Evolutionary conservation across 2,329 filamentous ascomycete species (phyloP).

Genomic region (Colletotrichum euphorbiae): DNA sequence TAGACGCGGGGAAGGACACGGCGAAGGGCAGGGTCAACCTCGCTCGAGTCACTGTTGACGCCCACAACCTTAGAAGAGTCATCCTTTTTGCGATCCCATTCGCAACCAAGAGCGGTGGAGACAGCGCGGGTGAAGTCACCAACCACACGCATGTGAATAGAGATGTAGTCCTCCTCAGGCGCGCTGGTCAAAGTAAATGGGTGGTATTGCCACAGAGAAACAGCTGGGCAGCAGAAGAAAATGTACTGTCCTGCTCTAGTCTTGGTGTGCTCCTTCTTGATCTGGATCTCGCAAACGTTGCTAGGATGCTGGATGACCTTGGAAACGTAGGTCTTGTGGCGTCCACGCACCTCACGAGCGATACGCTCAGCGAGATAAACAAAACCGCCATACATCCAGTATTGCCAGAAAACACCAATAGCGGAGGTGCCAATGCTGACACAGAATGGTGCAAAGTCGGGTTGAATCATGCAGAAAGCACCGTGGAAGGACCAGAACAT

Average conservation of each 20-base stretch:
- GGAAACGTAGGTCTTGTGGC: slow-evolving; percentile 86
- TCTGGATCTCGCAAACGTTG: slow-evolving; percentile 91
- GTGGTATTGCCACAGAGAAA: slow-evolving; percentile 90
- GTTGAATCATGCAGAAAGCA: slow-evolving; percentile 90
- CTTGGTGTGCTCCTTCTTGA: slow-evolving; percentile 89
- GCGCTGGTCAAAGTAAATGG: slow-evolving; percentile 89
- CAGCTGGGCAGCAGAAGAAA: slow-evolving; percentile 87
- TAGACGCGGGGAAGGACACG: slow-evolving; percentile 83
- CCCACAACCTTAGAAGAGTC: slow-evolving; percentile 76
- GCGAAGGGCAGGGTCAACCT: slow-evolving; percentile 77
- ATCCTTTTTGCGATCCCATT: slow-evolving; percentile 71
- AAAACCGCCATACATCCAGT: slow-evolving; percentile 88
- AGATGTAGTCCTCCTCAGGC: slow-evolving; percentile 91
- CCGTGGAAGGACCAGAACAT: slow-evolving; percentile 92
- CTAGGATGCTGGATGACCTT: slow-evolving; percentile 92
- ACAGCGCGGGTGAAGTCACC: slow-evolving; percentile 83
- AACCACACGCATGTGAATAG: slow-evolving; percentile 84
- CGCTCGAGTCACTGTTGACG: slow-evolving; percentile 68
- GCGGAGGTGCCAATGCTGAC: slow-evolving; percentile 72
- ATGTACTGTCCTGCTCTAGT: slow-evolving; percentile 88
- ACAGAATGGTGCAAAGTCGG: slow-evolving; percentile 84
- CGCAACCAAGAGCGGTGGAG: slow-evolving; percentile 79
- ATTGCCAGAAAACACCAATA: slow-evolving; percentile 87
- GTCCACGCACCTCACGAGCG: slow-evolving; percentile 81
- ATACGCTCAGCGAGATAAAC: slow-evolving; percentile 84